Evolutionary conservation across 352 stramenopile species (phyloP).

Genomic region (Nothophytophthora sp.): DNA sequence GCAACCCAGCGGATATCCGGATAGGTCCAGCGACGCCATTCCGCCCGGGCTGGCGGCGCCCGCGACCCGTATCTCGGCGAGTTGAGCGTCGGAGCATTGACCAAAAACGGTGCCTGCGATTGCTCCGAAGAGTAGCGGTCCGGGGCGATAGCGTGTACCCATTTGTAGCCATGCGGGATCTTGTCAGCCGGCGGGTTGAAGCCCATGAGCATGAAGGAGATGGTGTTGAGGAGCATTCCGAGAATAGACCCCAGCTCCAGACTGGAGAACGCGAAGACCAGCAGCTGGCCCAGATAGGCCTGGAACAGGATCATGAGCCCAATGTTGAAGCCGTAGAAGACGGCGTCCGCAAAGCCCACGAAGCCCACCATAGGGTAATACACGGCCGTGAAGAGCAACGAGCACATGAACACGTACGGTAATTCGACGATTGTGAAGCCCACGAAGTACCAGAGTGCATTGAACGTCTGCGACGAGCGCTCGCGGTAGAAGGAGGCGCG

Average conservation of each 20-base stretch:
- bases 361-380: conserved; percentile 43
- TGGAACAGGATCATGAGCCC: conserved; percentile 28
- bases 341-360: conserved; percentile 17
- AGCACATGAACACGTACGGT: conserved; percentile 9
- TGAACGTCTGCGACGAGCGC: conserved; percentile 75
- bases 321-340: conserved; percentile 31
- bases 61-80: conserved; percentile 9
- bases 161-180: conserved; percentile 34
- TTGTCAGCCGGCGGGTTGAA: conserved; percentile 30
- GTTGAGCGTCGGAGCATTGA: conserved; percentile 2
- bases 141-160: conserved; percentile 31
- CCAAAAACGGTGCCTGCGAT: conserved; percentile 23
- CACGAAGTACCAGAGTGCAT: conserved; percentile 50
- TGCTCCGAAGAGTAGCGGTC: conserved; percentile 20
- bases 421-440: conserved; percentile 8
- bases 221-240: conserved; percentile 23
- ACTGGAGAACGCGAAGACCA: conserved; percentile 27
- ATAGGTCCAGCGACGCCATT: conserved; percentile 2
- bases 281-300: conserved; percentile 31
- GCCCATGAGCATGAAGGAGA: conserved; percentile 37
- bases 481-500: conserved; percentile 73
- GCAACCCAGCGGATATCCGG: conserved; percentile 20
- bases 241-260: conserved; percentile 21
- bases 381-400: conserved; percentile 13
- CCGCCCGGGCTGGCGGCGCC: not conserved